A percentile compares a stretch with the other conserved stretches of the same genome.
Conservation (phyloP, 768 basidiomycete species). For the Gymnopilus junonius region DNA sequence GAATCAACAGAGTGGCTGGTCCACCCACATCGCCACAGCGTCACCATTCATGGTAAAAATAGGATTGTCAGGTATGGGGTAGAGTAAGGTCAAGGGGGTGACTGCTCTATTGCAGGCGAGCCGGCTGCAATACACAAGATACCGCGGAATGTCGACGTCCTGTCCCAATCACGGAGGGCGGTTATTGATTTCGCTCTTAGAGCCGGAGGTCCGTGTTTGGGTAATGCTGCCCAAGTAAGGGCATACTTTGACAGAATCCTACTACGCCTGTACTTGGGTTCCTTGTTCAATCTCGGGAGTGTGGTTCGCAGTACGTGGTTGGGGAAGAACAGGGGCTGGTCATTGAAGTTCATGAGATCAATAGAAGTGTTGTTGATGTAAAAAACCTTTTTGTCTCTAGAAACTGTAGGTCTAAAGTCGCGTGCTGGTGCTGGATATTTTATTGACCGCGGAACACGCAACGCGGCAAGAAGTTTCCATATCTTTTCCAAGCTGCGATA, state of each 20-base stretch:
- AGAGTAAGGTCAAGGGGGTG: not conserved
- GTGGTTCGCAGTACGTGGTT: not conserved
- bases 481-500: not conserved
- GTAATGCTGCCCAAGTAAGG: slow-evolving; percentile 5
- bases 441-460: not conserved
- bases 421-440: too few relatives aligned
- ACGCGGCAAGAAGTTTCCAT: not conserved
- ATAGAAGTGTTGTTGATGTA: not conserved
- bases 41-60: not conserved
- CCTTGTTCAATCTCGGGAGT: slow-evolving; percentile 1
- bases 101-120: not conserved
- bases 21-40: not conserved
- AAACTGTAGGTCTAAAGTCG: not conserved
- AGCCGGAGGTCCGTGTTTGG: not conserved
- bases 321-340: not conserved
- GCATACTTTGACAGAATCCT: slow-evolving; percentile 15
- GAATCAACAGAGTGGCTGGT: not conserved
- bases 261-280: slow-evolving; percentile 22
- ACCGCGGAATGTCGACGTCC: not conserved
- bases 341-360: not conserved
- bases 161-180: not conserved
- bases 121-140: not conserved
- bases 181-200: not conserved
- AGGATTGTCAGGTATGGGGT: not conserved
- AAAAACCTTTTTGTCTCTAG: not conserved